Evolutionary conservation across 768 basidiomycete genomes (phyloP), one percentile per base, ranked within the genome.

Genomic region (Phanerochaete sordida): DNA sequence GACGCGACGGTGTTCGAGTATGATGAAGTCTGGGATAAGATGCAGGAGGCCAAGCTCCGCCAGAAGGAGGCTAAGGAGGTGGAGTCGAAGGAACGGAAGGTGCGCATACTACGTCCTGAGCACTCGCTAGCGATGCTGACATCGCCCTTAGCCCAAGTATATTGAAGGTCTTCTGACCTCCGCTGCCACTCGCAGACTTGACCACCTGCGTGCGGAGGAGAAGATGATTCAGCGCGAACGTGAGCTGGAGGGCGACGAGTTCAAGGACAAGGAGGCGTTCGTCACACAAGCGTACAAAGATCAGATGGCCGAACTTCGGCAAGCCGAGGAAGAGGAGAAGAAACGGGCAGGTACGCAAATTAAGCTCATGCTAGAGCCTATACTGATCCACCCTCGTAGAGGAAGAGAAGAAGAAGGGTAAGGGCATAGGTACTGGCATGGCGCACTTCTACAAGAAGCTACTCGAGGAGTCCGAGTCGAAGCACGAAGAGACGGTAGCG

Each of bases 221-320:
- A 98, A 98, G 80, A 90, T 96, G 90, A 88, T 98, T 70, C 91
- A 95, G 71, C 81, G 84, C 46, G 97, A 98, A 72, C 84, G 97
- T 23, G 93, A 95, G 74, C 76, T 81, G 21, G 97, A 99, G 75
- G 97, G 97, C 0, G 95, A 95, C 62, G 84, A 94, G 71, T 99
- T 93, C 71, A 81, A 81, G 58, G 97, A 93, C 77, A 98, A 95
- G 77, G 97, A 98, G 57, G 81, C 86, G n/a, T 99, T 98, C 68
- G 96, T 98, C 52, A 99, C 97, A 0, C 92, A 94, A 68, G 94
- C 93, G 24, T 99, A 99, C 76, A 95, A 94, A 72, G 90, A 92
- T 51, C 97, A 98, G 74, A 91, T 97, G 86, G 95, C 85, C 50
- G 91, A 95, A 74, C 85, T 98, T 6, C 81, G 93, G 58, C 82